Conservation (phyloP, 1,284 basidiomycete genomes). For the Coniophora puteana region DNA sequence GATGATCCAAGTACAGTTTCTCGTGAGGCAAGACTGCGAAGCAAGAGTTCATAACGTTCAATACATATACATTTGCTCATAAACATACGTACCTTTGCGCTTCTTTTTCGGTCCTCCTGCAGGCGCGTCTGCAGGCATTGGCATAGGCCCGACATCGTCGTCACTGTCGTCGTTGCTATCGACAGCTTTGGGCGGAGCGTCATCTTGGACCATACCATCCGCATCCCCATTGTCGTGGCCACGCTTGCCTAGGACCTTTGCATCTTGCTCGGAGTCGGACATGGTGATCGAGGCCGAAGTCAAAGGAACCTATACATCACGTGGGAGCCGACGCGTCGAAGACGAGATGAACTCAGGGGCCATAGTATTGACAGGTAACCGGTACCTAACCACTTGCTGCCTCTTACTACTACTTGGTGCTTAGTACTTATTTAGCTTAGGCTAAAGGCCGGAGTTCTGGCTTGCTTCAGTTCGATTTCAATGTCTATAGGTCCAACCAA, state of each 20-base stretch:
- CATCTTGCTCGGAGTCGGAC: constrained; percentile 38
- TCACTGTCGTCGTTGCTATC: constrained; percentile 44
- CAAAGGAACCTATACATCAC: neutral
- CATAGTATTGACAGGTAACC: neutral
- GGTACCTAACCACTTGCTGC: too few species aligned
- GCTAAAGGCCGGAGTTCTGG: too few species aligned
- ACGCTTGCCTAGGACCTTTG: constrained; percentile 62
- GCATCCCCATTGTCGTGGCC: constrained; percentile 38
- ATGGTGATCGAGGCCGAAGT: constrained; percentile 17
- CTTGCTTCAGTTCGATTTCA: too few species aligned
- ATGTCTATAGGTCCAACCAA: too few species aligned
- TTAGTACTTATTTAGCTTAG: too few species aligned
- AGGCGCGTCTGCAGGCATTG: constrained; percentile 46
- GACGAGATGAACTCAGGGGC: neutral
- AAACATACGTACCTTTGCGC: constrained; percentile 55
- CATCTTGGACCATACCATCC: constrained; percentile 8
- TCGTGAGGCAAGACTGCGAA: constrained; percentile 66
- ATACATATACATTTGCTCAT: too few species aligned
- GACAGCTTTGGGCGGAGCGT: constrained; percentile 7
- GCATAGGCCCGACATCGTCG: constrained; percentile 78
- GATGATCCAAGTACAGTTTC: constrained; percentile 85
- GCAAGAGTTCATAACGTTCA: constrained; percentile 26
- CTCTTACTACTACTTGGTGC: too few species aligned
- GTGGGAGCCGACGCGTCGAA: neutral
- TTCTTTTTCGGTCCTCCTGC: constrained; percentile 56